Percentiles rank a stretch among this genome's conserved stretches.
These are phyloP conservation scores for Teunomyces lycoperdinae DNA, from an alignment of 805 yeast genomes.

Conservation along the genomic window DNA sequence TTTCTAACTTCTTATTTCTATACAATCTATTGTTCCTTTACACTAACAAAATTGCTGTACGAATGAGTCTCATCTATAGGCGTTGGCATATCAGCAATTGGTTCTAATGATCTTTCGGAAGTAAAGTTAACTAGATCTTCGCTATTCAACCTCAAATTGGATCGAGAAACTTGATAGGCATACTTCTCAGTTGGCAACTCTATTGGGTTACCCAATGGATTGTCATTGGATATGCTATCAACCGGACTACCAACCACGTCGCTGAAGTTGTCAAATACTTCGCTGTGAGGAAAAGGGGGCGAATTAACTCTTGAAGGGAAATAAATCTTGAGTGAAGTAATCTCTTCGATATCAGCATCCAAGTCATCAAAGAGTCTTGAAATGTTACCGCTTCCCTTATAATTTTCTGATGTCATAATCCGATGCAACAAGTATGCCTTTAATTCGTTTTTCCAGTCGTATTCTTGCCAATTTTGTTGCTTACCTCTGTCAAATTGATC, in stretches of 20 bases:
- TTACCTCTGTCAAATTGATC: constrained; percentile 16
- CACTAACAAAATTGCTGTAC: constrained; percentile 10
- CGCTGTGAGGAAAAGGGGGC: background rate
- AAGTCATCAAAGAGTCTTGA: constrained; percentile 27
- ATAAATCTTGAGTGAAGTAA: constrained; percentile 7
- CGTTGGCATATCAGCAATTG: constrained; percentile 25
- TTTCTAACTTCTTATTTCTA: background rate
- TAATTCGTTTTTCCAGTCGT: constrained; percentile 26
- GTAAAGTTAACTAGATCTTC: background rate
- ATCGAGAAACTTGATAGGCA: background rate
- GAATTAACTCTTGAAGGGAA: constrained; percentile 2
- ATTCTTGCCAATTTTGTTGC: constrained; percentile 24
- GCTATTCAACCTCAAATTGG: constrained; percentile 1
- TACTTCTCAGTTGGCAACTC: constrained; percentile 5
- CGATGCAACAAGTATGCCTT: constrained; percentile 15
- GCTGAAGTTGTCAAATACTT: constrained; percentile 5
- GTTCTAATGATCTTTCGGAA: constrained; percentile 12
- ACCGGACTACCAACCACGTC: constrained; percentile 7
- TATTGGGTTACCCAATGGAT: constrained; percentile 9
- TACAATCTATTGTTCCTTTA: constrained; percentile 1
- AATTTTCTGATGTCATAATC: constrained; percentile 16
- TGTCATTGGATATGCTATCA: constrained; percentile 6
- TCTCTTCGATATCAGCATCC: constrained; percentile 12
- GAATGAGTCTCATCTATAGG: constrained; percentile 21
- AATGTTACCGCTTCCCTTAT: constrained; percentile 37